phyloP scores from a whole-genome alignment of 805 yeast species.

The Saccharomycopsis babjevae region DNA sequence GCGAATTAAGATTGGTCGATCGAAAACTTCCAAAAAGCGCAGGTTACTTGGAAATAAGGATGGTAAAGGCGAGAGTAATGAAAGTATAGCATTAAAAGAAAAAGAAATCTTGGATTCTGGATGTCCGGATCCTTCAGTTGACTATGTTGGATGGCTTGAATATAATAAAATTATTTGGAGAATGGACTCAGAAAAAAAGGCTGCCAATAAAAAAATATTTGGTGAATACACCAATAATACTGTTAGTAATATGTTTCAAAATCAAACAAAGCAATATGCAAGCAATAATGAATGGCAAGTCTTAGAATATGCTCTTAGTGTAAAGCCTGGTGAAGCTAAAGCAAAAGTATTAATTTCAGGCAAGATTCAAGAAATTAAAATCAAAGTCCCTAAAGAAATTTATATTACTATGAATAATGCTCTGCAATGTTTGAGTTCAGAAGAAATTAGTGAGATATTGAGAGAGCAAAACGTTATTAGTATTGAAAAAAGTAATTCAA shows the following conservation, averaged over 20 bases:
- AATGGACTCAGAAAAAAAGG: slow-evolving; percentile 59
- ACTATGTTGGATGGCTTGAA: slow-evolving; percentile 55
- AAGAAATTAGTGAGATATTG: not conserved
- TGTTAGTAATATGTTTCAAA: slow-evolving; percentile 60
- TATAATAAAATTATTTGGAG: slow-evolving; percentile 88
- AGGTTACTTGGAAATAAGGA: not conserved
- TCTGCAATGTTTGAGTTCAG: not conserved
- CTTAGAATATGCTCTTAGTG: slow-evolving; percentile 53
- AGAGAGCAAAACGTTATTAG: slow-evolving; percentile 23
- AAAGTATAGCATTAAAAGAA: slow-evolving; percentile 28
- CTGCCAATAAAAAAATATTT: slow-evolving; percentile 65
- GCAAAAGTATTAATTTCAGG: slow-evolving; percentile 62
- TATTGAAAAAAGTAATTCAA: slow-evolving; percentile 47
- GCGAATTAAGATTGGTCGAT: slow-evolving; percentile 18
- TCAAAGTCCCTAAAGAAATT: slow-evolving; percentile 66
- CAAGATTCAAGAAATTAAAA: slow-evolving; percentile 60
- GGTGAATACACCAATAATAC: slow-evolving; percentile 45
- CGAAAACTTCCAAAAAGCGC: slow-evolving; percentile 35
- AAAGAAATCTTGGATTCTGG: slow-evolving; percentile 38
- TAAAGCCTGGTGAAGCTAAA: slow-evolving; percentile 62
- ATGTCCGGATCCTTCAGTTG: slow-evolving; percentile 59
- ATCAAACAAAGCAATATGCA: slow-evolving; percentile 71
- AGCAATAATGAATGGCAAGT: slow-evolving; percentile 73
- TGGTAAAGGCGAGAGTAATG: not conserved
- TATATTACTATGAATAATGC: slow-evolving; percentile 25